Conservation (phyloP, 2,329 filamentous ascomycete genomes). For the Sporothrix pallida region DNA sequence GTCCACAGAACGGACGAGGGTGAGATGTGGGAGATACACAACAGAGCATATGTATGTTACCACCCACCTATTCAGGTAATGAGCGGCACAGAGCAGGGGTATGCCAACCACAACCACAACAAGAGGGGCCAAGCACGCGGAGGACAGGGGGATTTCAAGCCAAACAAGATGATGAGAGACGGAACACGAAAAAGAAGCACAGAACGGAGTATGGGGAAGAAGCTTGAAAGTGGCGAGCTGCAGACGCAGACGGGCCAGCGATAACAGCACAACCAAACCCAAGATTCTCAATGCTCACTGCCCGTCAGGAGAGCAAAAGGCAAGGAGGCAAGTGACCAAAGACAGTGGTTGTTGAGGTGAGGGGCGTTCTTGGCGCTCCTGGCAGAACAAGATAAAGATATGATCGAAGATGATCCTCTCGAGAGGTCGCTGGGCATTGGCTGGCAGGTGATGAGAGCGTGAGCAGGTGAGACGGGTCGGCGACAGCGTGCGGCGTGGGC, state of each 20-base stretch:
- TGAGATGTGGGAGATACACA: conserved; percentile 8
- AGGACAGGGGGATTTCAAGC: neutral
- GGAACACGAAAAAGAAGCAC: neutral
- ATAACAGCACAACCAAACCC: neutral
- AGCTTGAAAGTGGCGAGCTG: neutral
- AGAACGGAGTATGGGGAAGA: conserved; percentile 15
- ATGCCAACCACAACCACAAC: neutral
- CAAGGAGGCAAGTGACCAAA: neutral
- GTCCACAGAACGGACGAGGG: neutral
- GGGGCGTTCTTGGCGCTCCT: neutral
- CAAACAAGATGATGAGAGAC: conserved; percentile 13
- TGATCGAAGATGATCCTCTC: neutral
- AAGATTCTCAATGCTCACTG: no score
- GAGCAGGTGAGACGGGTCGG: neutral
- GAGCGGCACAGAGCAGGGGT: conserved; percentile 9
- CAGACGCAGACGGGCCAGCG: neutral
- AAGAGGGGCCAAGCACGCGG: conserved; percentile 12
- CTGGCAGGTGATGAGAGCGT: neutral
- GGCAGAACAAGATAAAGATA: conserved; percentile 1
- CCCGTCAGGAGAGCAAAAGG: no score
- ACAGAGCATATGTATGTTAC: conserved; percentile 26
- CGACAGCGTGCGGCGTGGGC: conserved; percentile 1
- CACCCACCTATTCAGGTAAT: conserved; percentile 35
- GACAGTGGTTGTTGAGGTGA: neutral
- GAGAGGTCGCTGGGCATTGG: neutral